These are phyloP conservation scores for Escallonia herrerae DNA, from an alignment of 129 eudicot genomes.

Conservation along the genomic window DNA sequence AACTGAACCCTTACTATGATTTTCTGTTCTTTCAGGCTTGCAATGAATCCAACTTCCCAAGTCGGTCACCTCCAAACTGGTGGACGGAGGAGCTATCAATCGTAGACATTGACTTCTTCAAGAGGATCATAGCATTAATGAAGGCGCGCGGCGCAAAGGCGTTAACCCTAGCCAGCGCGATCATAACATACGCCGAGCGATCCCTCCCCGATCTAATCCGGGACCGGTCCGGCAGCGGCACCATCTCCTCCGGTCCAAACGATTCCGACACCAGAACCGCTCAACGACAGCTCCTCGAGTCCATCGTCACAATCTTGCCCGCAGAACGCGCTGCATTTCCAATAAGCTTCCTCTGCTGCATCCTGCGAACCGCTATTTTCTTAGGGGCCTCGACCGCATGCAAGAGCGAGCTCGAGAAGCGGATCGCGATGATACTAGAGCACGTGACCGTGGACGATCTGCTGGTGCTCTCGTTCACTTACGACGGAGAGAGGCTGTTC, in stretches of 20 bases:
- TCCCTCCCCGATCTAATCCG: slow-evolving; percentile 72
- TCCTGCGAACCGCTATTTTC: slow-evolving; percentile 70
- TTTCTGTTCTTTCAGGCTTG: slow-evolving; percentile 47
- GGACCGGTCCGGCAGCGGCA: slow-evolving; percentile 60
- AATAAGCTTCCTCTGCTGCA: slow-evolving; percentile 79
- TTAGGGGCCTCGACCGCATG: slow-evolving; percentile 48
- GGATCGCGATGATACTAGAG: slow-evolving; percentile 64
- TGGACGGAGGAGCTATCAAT: slow-evolving; percentile 94
- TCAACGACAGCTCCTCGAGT: slow-evolving; percentile 53
- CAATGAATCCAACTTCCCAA: slow-evolving; percentile 90
- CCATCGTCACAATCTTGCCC: slow-evolving; percentile 62
- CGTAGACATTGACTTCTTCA: slow-evolving; percentile 56
- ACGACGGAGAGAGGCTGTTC: slow-evolving; percentile 75
- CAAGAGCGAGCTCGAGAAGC: slow-evolving; percentile 67
- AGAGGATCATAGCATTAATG: slow-evolving; percentile 58
- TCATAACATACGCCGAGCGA: slow-evolving; percentile 82
- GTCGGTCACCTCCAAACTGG: slow-evolving; percentile 96
- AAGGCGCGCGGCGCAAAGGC: slow-evolving; percentile 64
- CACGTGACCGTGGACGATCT: slow-evolving; percentile 88
- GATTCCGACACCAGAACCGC: slow-evolving; percentile 34
- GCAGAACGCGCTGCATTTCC: slow-evolving; percentile 70
- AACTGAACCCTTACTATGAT: too few relatives aligned
- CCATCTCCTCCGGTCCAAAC: slow-evolving; percentile 14
- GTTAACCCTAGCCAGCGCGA: slow-evolving; percentile 68
- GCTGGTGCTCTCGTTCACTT: slow-evolving; percentile 64